Conservation (phyloP, 2,329 filamentous ascomycete genomes). For the Penicillium sp. region DNA sequence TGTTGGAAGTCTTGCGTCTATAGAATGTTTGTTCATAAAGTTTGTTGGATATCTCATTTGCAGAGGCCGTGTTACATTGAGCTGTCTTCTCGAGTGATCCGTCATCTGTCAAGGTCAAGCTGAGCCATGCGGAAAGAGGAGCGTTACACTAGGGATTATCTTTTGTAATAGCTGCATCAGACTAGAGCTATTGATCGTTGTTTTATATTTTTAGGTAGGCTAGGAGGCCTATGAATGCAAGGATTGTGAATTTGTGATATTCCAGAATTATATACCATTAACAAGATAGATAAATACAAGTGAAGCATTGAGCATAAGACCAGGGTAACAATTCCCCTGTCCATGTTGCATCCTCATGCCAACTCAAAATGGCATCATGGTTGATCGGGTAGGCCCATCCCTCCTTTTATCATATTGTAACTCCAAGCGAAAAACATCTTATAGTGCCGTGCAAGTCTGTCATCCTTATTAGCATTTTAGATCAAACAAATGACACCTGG, state of each 20-base stretch:
- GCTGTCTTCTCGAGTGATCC: background rate
- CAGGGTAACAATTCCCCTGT: background rate
- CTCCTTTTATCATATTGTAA: background rate
- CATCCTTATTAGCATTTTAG: background rate
- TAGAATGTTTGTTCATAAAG: background rate
- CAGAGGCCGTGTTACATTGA: background rate
- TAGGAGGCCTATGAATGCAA: background rate
- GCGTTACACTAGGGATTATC: rapidly evolving
- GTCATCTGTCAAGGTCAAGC: too few species aligned
- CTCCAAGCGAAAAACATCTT: background rate
- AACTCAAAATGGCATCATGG: background rate
- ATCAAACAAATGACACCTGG: background rate
- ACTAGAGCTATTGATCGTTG: background rate
- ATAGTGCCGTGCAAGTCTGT: conserved; percentile 3
- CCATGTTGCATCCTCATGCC: background rate
- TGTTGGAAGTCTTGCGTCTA: background rate
- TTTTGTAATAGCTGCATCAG: background rate
- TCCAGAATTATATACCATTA: conserved; percentile 1
- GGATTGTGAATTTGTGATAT: background rate
- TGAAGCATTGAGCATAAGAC: background rate
- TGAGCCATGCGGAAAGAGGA: background rate
- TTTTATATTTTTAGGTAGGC: background rate
- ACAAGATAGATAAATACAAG: background rate
- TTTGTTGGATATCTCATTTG: background rate
- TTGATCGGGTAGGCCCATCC: background rate